Base-by-base conservation (phyloP, 495 filamentous ascomycete genomes). In the Jackrogersella multiformis region DNA sequence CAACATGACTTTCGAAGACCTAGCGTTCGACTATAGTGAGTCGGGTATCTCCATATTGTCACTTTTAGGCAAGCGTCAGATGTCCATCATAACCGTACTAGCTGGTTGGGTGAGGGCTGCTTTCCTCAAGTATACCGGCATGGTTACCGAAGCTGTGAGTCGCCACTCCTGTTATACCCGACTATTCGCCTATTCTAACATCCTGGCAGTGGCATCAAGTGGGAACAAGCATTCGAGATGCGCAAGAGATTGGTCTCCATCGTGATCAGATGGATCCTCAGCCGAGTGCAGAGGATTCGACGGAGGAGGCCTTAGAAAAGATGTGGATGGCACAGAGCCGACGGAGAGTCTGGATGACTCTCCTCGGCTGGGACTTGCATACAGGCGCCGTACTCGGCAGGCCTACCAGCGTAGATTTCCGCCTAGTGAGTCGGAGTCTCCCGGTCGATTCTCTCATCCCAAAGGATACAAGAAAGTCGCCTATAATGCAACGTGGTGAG, bases 231-330 rank as follows among this genome's bases (percentile, higher is more conserved):
- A 88, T 88, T 49, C 75, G 85, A 38, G 87, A 89, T 73, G 87
- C 83, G 6, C 86, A 88, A 71, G 86, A 88, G 62, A 85, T 89
- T 52, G 87, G 86, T 21, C 67, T 89, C 36, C 86, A 88, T 64
- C 80, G 80, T 23, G 80, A 85, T 53, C 70, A 74, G 38, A 70
- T 78, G 18, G 76, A 81, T 56, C 76, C 78, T 15, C 74, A 78
- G 51, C 74, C 78, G 39, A 68, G 53, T 13, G 52, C 66, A 57
- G 73, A 80, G 24, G 75, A 77, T 58, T 71, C 71, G n/a, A 73
- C 74, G n/a, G 80, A 82, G 52, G 76, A 77, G 1, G 73, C 76
- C 5, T 66, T 85, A 8, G 78, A 81, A 45, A 84, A 80, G 64
- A 77, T 85, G 60, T 87, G 85, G 85, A 70, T 77, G 41, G 76